Conservation (phyloP, 768 basidiomycete genomes). For the Macrocybe gigantea region DNA sequence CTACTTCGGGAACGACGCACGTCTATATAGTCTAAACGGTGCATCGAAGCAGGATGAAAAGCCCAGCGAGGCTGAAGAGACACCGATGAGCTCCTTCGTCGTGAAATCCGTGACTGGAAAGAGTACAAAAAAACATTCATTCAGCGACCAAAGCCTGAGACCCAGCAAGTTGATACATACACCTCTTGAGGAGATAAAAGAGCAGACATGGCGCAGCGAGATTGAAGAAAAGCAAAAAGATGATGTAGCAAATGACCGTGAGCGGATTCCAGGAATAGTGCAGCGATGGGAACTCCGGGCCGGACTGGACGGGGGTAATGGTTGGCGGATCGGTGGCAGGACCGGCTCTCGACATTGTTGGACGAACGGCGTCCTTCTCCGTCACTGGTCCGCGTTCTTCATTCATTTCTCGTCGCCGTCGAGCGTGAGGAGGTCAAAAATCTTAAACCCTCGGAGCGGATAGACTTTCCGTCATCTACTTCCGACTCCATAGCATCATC, state of each 20-base stretch:
- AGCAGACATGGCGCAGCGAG: conserved; percentile 20
- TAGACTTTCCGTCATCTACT: too few relatives aligned
- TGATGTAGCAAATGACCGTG: conserved; percentile 8
- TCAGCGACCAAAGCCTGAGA: not conserved
- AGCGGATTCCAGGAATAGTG: too few relatives aligned
- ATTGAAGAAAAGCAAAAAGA: conserved; percentile 22
- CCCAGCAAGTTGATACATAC: conserved; percentile 9
- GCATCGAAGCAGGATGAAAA: conserved; percentile 26
- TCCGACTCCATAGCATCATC: too few relatives aligned
- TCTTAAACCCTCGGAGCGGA: too few relatives aligned
- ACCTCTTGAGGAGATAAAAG: conserved; percentile 19
- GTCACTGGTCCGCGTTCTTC: too few relatives aligned
- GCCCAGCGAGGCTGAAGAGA: conserved; percentile 22
- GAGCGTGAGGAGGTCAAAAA: too few relatives aligned
- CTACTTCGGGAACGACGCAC: conserved; percentile 9
- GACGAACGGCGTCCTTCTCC: too few relatives aligned
- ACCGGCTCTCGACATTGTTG: too few relatives aligned
- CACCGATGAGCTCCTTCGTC: conserved; percentile 19
- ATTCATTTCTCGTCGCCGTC: too few relatives aligned
- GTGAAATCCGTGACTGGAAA: conserved; percentile 16
- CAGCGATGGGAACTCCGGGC: too few relatives aligned
- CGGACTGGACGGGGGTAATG: too few relatives aligned
- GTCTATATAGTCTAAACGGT: conserved; percentile 21
- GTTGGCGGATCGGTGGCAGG: too few relatives aligned
- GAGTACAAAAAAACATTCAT: not conserved